Percentiles rank a stretch among this genome's conserved stretches.
Conservation (phyloP, 2,329 filamentous ascomycete genomes). For the Cladosporium halotolerans region DNA sequence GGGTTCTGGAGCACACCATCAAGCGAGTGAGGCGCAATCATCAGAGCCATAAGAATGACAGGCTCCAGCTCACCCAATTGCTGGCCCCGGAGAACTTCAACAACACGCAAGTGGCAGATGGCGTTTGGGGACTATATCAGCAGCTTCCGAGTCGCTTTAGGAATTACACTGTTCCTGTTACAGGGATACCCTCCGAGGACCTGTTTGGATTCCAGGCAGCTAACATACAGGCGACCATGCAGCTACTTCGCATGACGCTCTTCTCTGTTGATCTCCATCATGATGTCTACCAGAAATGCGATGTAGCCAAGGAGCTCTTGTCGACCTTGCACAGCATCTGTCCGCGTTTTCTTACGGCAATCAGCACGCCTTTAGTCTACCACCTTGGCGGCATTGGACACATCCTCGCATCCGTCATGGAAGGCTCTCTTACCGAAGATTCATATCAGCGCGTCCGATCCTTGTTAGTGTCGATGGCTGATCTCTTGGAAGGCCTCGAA, state of each 20-base stretch:
- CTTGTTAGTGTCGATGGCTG: slow-evolving; percentile 40
- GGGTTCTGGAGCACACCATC: slow-evolving; percentile 48
- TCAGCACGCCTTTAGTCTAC: slow-evolving; percentile 45
- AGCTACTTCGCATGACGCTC: slow-evolving; percentile 44
- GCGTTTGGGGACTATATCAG: slow-evolving; percentile 24
- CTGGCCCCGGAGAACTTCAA: slow-evolving; percentile 24
- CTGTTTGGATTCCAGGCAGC: slow-evolving; percentile 46
- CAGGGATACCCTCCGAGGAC: slow-evolving; percentile 33
- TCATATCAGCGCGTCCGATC: slow-evolving; percentile 38
- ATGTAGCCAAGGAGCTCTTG: slow-evolving; percentile 41
- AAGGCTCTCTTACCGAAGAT: slow-evolving; percentile 37
- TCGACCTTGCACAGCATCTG: slow-evolving; percentile 40
- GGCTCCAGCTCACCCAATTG: slow-evolving; percentile 20
- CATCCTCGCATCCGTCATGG: slow-evolving; percentile 45
- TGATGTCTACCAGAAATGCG: slow-evolving; percentile 39
- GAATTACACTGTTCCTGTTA: slow-evolving; percentile 19
- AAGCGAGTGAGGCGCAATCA: slow-evolving; percentile 20
- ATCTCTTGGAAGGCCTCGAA: slow-evolving; percentile 42
- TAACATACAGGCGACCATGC: slow-evolving; percentile 45
- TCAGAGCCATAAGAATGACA: slow-evolving; percentile 18
- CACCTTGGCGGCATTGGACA: slow-evolving; percentile 45
- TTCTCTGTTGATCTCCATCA: slow-evolving; percentile 20
- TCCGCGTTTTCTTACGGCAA: slow-evolving; percentile 41
- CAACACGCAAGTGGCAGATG: slow-evolving; percentile 25
- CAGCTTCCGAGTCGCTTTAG: slow-evolving; percentile 28